Evolutionary conservation across 192 early-diverging fungal species (phyloP), one percentile per base, ranked within the genome.

Genomic region (Umbelopsis sp.): DNA sequence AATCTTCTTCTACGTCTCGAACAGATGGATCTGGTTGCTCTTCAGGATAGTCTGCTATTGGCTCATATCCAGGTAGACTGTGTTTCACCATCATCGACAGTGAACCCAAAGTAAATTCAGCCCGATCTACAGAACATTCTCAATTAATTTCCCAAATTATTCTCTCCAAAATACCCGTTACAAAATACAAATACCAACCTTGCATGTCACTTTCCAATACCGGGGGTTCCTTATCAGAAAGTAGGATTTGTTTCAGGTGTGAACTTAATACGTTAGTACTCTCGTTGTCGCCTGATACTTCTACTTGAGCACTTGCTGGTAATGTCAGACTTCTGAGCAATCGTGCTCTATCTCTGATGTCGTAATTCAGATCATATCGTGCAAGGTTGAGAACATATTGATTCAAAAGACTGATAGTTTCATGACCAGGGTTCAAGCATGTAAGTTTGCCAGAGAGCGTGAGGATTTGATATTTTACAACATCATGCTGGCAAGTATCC

Each of bases 341-440:
- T 49, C 98, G 80, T 11, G 93, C 92, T 14, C 95, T 88, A 70
- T 99, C 98, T 24, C 98, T 85, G 3, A 98, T 90, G 73, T 96
- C 94, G 70, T 91, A 97, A 73, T 91, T 85, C 21, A 87, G 78
- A 78, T 99, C 98, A 73, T 91, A 97, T n/a, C 92, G 81, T 2
- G 96, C 95, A 69, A 99, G 78, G 44, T 94, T 89, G 51, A 96
- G 87, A 32, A 95, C 74, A 78, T 96, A 94, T 50, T 90, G 83
- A 45, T 91, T 86, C 22, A 95, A 70, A 0, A 80, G 74, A 6
- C 70, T 70, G 43, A 87, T 66, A 0, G 80, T 86, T 26, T 81
- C 53, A 41, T 86, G 73, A 22, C 54, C 65, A n/a, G 81, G 79
- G 50, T 85, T 75, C 31, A 82, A 59, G 50, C 78, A 83, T n/a